Evolutionary conservation across 2,329 filamentous ascomycete genomes (phyloP).

Genomic region (Fusarium sublunatum): DNA sequence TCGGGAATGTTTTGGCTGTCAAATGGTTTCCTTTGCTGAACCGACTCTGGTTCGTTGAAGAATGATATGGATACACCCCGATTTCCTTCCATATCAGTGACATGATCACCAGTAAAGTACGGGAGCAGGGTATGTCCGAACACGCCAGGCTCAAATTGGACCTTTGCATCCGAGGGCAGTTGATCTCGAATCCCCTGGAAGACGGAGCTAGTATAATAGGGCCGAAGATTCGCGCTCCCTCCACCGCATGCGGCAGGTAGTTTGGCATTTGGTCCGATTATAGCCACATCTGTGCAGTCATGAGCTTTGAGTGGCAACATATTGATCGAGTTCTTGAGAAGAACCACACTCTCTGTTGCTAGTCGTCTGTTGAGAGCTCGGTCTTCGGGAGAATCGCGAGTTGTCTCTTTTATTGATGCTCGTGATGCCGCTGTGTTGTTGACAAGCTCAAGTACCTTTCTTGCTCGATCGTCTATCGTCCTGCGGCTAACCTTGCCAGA

Average conservation of each 20-base stretch:
- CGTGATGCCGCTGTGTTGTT: constrained; percentile 3
- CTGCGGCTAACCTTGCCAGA: constrained; percentile 5
- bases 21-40: constrained; percentile 16
- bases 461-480: constrained; percentile 13
- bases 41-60: constrained; percentile 21
- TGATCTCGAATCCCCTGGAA: constrained; percentile 46
- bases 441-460: constrained; percentile 14
- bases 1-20: constrained; percentile 40
- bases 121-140: constrained; percentile 23
- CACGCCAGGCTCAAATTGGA: constrained; percentile 26
- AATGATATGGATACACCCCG: constrained; percentile 20
- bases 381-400: constrained; percentile 23
- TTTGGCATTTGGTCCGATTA: constrained; percentile 66
- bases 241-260: constrained; percentile 49
- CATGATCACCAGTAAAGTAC: constrained; percentile 12
- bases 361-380: constrained; percentile 10
- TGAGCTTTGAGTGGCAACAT: constrained; percentile 60
- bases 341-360: constrained; percentile 61
- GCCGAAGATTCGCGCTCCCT: constrained; percentile 48
- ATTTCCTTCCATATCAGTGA: not conserved
- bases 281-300: constrained; percentile 56
- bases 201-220: constrained; percentile 49
- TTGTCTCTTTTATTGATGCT: constrained; percentile 20
- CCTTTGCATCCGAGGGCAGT: not conserved
- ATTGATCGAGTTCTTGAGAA: constrained; percentile 71